phyloP scores from a whole-genome alignment of 2,329 filamentous ascomycete genomes.

The Colletotrichum noveboracense region DNA sequence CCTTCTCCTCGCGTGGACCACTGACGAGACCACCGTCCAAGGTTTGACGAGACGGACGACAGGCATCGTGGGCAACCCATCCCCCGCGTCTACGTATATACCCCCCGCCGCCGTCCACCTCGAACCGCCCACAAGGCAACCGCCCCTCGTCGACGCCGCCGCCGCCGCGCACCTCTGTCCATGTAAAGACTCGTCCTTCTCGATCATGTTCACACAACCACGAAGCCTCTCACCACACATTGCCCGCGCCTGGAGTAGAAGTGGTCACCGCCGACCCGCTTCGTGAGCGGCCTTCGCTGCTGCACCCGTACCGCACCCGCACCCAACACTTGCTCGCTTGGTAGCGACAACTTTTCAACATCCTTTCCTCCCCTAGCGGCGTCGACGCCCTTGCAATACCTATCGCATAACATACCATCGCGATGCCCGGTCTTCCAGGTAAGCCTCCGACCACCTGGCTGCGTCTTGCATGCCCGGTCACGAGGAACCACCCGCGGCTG shows the following conservation, averaged over 20 bases:
- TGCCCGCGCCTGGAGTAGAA: conserved; percentile 40
- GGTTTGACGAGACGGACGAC: not conserved
- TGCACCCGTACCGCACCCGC: not conserved
- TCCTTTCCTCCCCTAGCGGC: not conserved
- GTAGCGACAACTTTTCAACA: not conserved
- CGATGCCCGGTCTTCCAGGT: conserved; percentile 64
- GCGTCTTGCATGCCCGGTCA: not conserved
- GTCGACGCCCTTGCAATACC: not conserved
- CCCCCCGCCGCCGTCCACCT: not conserved
- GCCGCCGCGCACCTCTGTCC: conserved; percentile 7
- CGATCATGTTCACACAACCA: conserved; percentile 48
- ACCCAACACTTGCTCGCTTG: not conserved
- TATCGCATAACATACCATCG: conserved; percentile 27
- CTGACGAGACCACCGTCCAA: not conserved
- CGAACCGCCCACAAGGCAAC: not conserved
- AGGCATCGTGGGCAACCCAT: not conserved
- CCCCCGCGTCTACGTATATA: not conserved
- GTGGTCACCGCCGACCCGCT: conserved; percentile 31
- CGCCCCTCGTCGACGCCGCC: not conserved
- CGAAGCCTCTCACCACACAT: conserved; percentile 37
- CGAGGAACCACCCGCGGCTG: not conserved
- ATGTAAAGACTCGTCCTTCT: conserved; percentile 34
- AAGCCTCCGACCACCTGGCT: conserved; percentile 21
- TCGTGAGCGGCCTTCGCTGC: conserved; percentile 16
- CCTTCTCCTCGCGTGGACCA: not conserved